Percentiles rank a stretch among this genome's conserved stretches.
Evolutionary conservation across 2,329 filamentous ascomycete species (phyloP).

Genomic region (Beauveria bassiana): DNA sequence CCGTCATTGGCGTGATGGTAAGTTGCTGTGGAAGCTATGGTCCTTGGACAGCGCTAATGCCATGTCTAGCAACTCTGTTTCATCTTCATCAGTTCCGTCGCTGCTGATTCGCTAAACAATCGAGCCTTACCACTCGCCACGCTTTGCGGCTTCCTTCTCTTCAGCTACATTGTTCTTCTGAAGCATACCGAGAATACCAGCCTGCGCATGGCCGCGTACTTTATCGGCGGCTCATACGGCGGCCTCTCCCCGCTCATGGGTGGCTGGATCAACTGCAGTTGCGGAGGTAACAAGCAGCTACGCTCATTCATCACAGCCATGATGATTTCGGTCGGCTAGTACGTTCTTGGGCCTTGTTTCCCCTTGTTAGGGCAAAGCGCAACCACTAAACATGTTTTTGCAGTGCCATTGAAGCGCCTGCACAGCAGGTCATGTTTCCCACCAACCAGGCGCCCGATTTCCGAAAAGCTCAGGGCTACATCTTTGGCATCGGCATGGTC

Average conservation of each 20-base stretch:
- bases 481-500: slow-evolving; percentile 9
- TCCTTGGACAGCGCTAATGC: not conserved
- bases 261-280: slow-evolving; percentile 12
- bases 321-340: slow-evolving; percentile 14
- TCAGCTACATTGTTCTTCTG: slow-evolving; percentile 10
- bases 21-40: not conserved
- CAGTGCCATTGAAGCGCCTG: slow-evolving; percentile 11
- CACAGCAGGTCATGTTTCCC: slow-evolving; percentile 12
- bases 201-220: slow-evolving; percentile 11
- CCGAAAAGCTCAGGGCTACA: slow-evolving; percentile 1
- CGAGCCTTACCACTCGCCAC: slow-evolving; percentile 2
- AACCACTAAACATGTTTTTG: not conserved
- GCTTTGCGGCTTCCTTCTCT: slow-evolving; percentile 1
- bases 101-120: slow-evolving; percentile 11
- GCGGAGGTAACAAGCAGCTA: slow-evolving; percentile 11
- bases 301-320: slow-evolving; percentile 8
- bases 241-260: slow-evolving; percentile 10
- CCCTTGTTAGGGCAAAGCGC: not conserved
- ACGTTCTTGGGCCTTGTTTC: not conserved
- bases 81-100: slow-evolving; percentile 9
- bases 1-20: not conserved
- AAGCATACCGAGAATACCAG: not conserved
- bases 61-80: slow-evolving; percentile 5
- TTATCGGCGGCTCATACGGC: slow-evolving; percentile 7
- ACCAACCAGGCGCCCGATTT: slow-evolving; percentile 8